Evolutionary conservation across 768 basidiomycete species (phyloP), one percentile per base, ranked within the genome.

Genomic region (Ramaria sp.): DNA sequence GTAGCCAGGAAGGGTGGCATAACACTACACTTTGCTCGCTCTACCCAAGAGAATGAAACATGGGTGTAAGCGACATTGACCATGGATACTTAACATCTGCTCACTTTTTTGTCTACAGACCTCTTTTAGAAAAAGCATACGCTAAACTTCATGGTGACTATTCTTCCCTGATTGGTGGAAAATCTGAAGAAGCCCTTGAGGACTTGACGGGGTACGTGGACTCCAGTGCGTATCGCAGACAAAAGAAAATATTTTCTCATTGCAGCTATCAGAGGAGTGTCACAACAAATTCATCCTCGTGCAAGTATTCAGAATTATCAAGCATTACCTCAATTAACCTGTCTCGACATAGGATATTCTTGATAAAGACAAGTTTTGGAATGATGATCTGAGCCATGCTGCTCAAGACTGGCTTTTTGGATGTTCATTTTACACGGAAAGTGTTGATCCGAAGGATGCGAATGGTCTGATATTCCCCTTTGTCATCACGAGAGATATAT

Each of bases 61-160:
- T 80, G 78, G 78, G 75, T 79, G 61, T 62, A 57, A 58, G 62
- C 50, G 12, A 15, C 13, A 10, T 39, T 25, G 32, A 13, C 7
- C 32, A 34, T 54, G 15, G 39, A 20, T 44, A 25, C 10, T n/a
- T 7, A 32, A 36, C 49, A 27, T 27, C 32, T 10, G 27, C 15
- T 18, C n/a, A 37, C 27, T 27, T 45, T 30, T 20, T 15, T 12
- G 24, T 36, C 22, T 16, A 18, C 56, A 63, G 62, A 0, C 73
- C 78, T 1, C 62, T 81, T 1, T 66, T 78, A 24, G 78, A 79
- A 60, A 81, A 81, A 59, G 78, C 78, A 3, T 81, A 74, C 51
- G 78, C 78, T 0, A 81, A 81, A 58, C 60, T 78, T 1, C 77
- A 80, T 57, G 78, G 77, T 2, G 73, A 74, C 52, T 79, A 76